Conservation (phyloP, 2,329 filamentous ascomycete genomes). For the Ceratocystis alfenasii region DNA sequence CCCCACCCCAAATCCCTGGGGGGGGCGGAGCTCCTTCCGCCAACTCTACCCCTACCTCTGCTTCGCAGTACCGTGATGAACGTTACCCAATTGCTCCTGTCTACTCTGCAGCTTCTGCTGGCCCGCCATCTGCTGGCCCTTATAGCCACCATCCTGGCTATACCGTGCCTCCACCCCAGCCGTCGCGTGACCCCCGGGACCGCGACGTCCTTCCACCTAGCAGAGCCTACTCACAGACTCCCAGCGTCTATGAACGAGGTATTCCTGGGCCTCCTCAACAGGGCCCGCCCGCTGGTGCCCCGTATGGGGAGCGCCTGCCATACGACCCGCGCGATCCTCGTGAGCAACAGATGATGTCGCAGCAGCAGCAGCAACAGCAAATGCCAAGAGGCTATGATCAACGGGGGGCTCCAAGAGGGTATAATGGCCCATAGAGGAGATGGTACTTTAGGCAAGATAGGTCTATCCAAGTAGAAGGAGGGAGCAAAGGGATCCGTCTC, state of each 20-base stretch:
- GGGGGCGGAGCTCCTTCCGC: background rate
- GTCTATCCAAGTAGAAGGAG: too few relatives aligned
- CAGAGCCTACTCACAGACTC: slow-evolving; percentile 24
- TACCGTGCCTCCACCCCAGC: background rate
- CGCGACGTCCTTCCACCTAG: slow-evolving; percentile 23
- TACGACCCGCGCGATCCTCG: slow-evolving; percentile 27
- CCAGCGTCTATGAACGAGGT: slow-evolving; percentile 28
- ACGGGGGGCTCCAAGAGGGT: slow-evolving; percentile 30
- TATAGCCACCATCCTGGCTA: slow-evolving; percentile 15
- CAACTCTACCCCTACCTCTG: background rate
- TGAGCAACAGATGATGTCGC: slow-evolving; percentile 26
- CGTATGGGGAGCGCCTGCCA: slow-evolving; percentile 32
- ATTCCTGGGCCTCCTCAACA: slow-evolving; percentile 26
- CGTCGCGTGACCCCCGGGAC: slow-evolving; percentile 16
- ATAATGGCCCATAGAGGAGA: slow-evolving; percentile 11
- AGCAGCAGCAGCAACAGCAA: slow-evolving; percentile 19
- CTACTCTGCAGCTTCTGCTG: slow-evolving; percentile 9
- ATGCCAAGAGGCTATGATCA: slow-evolving; percentile 30
- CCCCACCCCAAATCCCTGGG: background rate
- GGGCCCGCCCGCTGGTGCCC: slow-evolving; percentile 30
- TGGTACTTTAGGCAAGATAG: too few relatives aligned
- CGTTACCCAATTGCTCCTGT: slow-evolving; percentile 11
- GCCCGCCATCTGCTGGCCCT: slow-evolving; percentile 2
- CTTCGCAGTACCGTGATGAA: slow-evolving; percentile 17
- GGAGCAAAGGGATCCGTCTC: too few relatives aligned